Base-by-base conservation (phyloP, 495 filamentous ascomycete genomes). In the Penicillium goetzii region DNA sequence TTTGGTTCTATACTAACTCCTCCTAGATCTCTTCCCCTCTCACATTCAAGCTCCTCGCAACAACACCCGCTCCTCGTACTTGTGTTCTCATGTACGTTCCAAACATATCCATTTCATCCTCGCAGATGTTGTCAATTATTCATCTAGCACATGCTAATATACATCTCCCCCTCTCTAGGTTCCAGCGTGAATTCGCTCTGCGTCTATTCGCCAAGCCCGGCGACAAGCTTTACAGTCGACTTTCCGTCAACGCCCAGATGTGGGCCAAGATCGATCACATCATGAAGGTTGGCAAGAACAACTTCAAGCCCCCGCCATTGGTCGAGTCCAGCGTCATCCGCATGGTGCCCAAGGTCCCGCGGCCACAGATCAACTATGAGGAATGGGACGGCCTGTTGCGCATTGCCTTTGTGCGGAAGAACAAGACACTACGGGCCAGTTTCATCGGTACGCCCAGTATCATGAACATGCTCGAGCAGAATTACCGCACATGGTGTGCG, bases 321-420 rank as follows among this genome's bases (percentile, higher is more conserved):
- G 94, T 98, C 21, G 94, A 98, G 76, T 90, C 86, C 14, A 91
- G 87, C 60, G 92, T 93, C n/a, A 84, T 92, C 54, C 75, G 88
- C 34, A 81, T 97, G 52, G 86, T 91, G 63, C 89, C 89, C 10
- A 92, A 97, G 79, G 81, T 85, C 33, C 92, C 93, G 15, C 75
- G 93, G 23, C 95, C 94, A 50, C 86, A 90, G 60, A 90, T 97
- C 55, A 90, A 87, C 66, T 97, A 93, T 72, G 91, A 96, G 53
- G 94, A 98, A 76, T 97, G 93, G 87, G 94, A 98, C 73, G 94
- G 94, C 0, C 78, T 98, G 63, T 72, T 98, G 66, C 76, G 94
- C 53, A 88, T 98, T 38, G 88, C 84, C 54, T 98, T 98, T 76
- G 88, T 91, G 56, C 78, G 90, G 50, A 84, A 89, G 69, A 90